Base-by-base conservation (phyloP, 192 early-diverging fungal genomes). In the Lunasporangiospora selenospora region DNA sequence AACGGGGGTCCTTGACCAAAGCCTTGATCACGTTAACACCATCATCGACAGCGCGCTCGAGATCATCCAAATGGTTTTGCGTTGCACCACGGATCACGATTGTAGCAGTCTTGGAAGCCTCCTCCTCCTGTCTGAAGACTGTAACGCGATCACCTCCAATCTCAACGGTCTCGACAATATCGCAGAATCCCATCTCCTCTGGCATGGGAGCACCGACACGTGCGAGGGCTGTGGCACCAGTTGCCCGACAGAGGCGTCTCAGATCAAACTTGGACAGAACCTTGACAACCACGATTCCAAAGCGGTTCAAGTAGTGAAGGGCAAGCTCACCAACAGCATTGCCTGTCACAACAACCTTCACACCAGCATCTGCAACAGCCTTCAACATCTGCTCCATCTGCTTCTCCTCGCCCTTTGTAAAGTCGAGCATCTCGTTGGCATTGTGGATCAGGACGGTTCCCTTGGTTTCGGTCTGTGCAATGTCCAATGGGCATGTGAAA, bases 131-230 rank as follows among this genome's bases (percentile, higher is more conserved):
- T 65, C 95, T 86, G 83, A 99, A 93, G n/a, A 98, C 90, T 11
- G 97, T 99, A 62, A 96, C 96, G 53, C 95, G 89, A 80, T 99
- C 96, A 66, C 90, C 89, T 63, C 97, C 97, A 77, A 99, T 96
- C 78, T 99, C 97, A 46, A 96, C 91, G 31, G 92, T 91, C 75
- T 96, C 93, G 26, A 99, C 91, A 78, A 98, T 84, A 59, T 99
- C 97, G 83, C 95, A 98, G 84, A 85, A 95, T 42, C 97, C 97
- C 90, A 98, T 93, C 64, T 99, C 97, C 85, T 99, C 97, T 23
- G 95, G 79, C 69, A 85, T 95, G 27, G 97, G 97, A 36, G 87
- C 92, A 73, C 96, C 91, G 18, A 99, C 77, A 56, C 97, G 92
- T 18, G 97, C 90, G 67, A 99, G 79, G 7, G 95, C 91, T 13